phyloP scores from a whole-genome alignment of 2,329 filamentous ascomycete species.

The Ophiocordyceps camponoti-saundersi region DNA sequence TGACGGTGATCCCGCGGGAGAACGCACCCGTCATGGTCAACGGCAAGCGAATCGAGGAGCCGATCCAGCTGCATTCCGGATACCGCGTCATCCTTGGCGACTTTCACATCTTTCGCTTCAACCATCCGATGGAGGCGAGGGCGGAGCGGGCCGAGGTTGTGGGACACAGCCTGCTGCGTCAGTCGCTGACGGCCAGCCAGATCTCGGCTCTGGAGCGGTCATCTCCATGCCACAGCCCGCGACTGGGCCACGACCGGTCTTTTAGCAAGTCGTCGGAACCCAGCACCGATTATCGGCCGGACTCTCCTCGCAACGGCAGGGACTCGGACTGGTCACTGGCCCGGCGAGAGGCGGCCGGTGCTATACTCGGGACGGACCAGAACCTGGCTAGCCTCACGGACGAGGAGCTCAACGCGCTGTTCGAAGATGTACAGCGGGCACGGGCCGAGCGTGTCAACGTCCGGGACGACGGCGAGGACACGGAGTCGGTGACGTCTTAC shows the following conservation, averaged over 20 bases:
- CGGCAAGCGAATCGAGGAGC: slow-evolving; percentile 72
- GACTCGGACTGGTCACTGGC: slow-evolving; percentile 95
- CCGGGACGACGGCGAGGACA: slow-evolving; percentile 74
- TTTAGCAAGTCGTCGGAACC: slow-evolving; percentile 71
- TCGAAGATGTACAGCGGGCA: slow-evolving; percentile 84
- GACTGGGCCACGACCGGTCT: slow-evolving; percentile 53
- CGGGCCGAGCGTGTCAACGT: slow-evolving; percentile 56
- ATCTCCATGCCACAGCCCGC: slow-evolving; percentile 43
- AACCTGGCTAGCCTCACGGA: slow-evolving; percentile 82
- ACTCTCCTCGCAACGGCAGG: slow-evolving; percentile 54
- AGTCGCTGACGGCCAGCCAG: slow-evolving; percentile 54
- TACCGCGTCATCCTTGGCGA: slow-evolving; percentile 92
- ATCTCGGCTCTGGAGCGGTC: slow-evolving; percentile 38
- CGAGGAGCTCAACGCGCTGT: slow-evolving; percentile 82
- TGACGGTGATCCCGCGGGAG: slow-evolving; percentile 78
- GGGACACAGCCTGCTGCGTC: slow-evolving; percentile 65
- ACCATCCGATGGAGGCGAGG: slow-evolving; percentile 88
- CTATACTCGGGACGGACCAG: slow-evolving; percentile 77
- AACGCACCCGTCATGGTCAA: slow-evolving; percentile 99
- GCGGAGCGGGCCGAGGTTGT: slow-evolving; percentile 74
- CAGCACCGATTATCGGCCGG: slow-evolving; percentile 45
- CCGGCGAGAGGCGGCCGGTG: slow-evolving; percentile 78
- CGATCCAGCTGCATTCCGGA: slow-evolving; percentile 74
- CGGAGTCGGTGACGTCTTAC: slow-evolving; percentile 77
- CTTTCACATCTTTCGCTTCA: slow-evolving; percentile 98